These are phyloP conservation scores for Fusarium hainanense DNA, from an alignment of 2,329 filamentous ascomycete species.

Conservation along the genomic window DNA sequence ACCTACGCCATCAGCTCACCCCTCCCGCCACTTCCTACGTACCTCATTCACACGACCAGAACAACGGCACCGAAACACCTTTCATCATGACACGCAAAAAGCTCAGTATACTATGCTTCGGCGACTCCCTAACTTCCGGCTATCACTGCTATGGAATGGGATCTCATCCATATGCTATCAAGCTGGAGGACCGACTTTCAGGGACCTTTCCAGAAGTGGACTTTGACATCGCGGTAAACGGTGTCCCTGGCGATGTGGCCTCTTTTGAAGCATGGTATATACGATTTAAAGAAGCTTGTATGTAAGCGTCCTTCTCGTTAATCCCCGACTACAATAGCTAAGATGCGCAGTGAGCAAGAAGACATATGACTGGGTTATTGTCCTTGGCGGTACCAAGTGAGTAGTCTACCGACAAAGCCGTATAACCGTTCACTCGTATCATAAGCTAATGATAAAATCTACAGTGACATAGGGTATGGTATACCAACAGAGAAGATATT, in stretches of 20 bases:
- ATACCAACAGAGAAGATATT: slow-evolving; percentile 57
- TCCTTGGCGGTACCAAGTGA: slow-evolving; percentile 73
- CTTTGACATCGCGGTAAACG: slow-evolving; percentile 61
- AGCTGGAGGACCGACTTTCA: slow-evolving; percentile 59
- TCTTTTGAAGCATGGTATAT: slow-evolving; percentile 47
- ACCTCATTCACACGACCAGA: background rate
- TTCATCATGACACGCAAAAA: slow-evolving; percentile 47
- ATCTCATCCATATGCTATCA: slow-evolving; percentile 65
- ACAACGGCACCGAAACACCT: background rate
- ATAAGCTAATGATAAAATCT: background rate
- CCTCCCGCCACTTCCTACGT: slow-evolving; percentile 8
- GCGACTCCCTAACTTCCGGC: slow-evolving; percentile 72
- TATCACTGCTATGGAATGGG: slow-evolving; percentile 56
- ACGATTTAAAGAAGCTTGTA: slow-evolving; percentile 53
- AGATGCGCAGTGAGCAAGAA: slow-evolving; percentile 36
- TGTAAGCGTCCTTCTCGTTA: background rate
- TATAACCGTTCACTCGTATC: background rate
- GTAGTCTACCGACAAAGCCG: slow-evolving; percentile 18
- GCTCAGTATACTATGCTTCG: slow-evolving; percentile 71
- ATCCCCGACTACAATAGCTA: background rate
- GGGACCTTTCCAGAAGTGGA: slow-evolving; percentile 57
- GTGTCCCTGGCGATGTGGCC: slow-evolving; percentile 64
- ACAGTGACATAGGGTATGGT: slow-evolving; percentile 62
- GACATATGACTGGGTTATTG: slow-evolving; percentile 68
- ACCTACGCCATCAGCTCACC: slow-evolving; percentile 19